These are phyloP conservation scores for Capronia epimyces DNA, from an alignment of 2,329 filamentous ascomycete genomes.

Conservation along the genomic window DNA sequence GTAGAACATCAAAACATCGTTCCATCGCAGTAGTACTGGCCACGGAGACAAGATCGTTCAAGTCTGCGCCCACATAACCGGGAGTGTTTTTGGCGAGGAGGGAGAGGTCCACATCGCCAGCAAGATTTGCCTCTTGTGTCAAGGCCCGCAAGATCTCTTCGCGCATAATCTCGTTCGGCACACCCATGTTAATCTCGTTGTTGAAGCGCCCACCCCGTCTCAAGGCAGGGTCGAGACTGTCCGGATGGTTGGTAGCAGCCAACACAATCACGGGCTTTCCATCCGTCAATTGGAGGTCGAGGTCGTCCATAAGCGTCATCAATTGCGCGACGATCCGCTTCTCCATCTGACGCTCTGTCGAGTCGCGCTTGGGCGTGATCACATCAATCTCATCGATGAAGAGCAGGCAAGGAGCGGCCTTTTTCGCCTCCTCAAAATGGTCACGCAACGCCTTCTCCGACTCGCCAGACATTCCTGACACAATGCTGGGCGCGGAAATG, in stretches of 20 bases:
- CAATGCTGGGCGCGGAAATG: slow-evolving; percentile 73
- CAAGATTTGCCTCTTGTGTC: slow-evolving; percentile 59
- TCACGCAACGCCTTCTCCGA: slow-evolving; percentile 82
- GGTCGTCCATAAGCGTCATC: slow-evolving; percentile 76
- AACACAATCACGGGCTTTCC: slow-evolving; percentile 80
- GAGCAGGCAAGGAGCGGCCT: slow-evolving; percentile 78
- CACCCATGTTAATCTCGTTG: slow-evolving; percentile 77
- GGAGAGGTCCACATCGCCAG: slow-evolving; percentile 66
- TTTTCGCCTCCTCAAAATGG: slow-evolving; percentile 80
- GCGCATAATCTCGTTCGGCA: slow-evolving; percentile 73
- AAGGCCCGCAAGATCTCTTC: slow-evolving; percentile 72
- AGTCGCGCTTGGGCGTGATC: slow-evolving; percentile 80
- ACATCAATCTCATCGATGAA: slow-evolving; percentile 92
- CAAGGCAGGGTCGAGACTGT: slow-evolving; percentile 75
- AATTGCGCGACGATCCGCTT: slow-evolving; percentile 80
- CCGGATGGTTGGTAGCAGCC: slow-evolving; percentile 82
- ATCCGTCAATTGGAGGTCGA: slow-evolving; percentile 65
- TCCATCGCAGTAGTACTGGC: slow-evolving; percentile 61
- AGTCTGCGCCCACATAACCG: slow-evolving; percentile 87
- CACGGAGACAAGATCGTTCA: slow-evolving; percentile 65
- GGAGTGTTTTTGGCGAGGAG: slow-evolving; percentile 76
- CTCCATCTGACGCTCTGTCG: slow-evolving; percentile 80
- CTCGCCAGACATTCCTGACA: slow-evolving; percentile 83
- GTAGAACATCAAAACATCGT: slow-evolving; percentile 52
- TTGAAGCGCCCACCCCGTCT: slow-evolving; percentile 72